These are phyloP conservation scores for Diutina scorzettiae DNA, from an alignment of 1,139 yeast genomes.

Conservation along the genomic window DNA sequence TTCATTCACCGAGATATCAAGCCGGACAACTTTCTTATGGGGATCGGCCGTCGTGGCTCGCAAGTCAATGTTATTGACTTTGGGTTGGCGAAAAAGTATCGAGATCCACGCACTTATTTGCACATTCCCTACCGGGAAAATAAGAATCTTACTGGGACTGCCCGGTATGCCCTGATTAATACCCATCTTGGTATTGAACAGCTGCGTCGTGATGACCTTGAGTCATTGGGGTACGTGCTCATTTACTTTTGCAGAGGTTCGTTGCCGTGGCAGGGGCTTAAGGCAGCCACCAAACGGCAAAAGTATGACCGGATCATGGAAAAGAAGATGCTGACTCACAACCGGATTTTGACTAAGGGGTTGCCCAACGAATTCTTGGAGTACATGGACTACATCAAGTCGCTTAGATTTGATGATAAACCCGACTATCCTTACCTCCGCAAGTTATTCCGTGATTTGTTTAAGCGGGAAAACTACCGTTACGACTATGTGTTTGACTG, in stretches of 20 bases:
- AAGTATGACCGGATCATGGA: slow-evolving; percentile 96
- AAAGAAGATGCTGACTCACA: slow-evolving; percentile 86
- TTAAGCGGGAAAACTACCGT: slow-evolving; percentile 77
- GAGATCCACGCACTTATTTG: slow-evolving; percentile 91
- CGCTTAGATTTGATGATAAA: slow-evolving; percentile 87
- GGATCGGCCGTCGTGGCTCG: slow-evolving; percentile 89
- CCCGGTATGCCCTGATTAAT: slow-evolving; percentile 90
- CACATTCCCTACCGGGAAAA: slow-evolving; percentile 96
- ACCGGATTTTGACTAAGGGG: slow-evolving; percentile 83
- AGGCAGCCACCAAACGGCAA: slow-evolving; percentile 94
- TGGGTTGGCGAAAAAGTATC: slow-evolving; percentile 89
- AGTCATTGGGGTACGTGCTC: slow-evolving; percentile 88
- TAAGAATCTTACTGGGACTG: slow-evolving; percentile 94
- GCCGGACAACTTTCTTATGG: slow-evolving; percentile 96
- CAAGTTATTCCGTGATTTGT: slow-evolving; percentile 80
- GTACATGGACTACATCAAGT: slow-evolving; percentile 80
- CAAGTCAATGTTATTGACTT: slow-evolving; percentile 95
- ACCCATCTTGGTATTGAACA: slow-evolving; percentile 97
- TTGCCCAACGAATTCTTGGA: slow-evolving; percentile 84
- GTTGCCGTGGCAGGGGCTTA: slow-evolving; percentile 97
- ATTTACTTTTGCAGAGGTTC: slow-evolving; percentile 93
- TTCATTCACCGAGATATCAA: slow-evolving; percentile 89
- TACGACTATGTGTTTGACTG: slow-evolving; percentile 95
- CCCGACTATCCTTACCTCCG: slow-evolving; percentile 91
- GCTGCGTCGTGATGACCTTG: slow-evolving; percentile 92